Conservation (phyloP, 371 early-diverging fungal genomes). For the Actinomucor elegans region DNA sequence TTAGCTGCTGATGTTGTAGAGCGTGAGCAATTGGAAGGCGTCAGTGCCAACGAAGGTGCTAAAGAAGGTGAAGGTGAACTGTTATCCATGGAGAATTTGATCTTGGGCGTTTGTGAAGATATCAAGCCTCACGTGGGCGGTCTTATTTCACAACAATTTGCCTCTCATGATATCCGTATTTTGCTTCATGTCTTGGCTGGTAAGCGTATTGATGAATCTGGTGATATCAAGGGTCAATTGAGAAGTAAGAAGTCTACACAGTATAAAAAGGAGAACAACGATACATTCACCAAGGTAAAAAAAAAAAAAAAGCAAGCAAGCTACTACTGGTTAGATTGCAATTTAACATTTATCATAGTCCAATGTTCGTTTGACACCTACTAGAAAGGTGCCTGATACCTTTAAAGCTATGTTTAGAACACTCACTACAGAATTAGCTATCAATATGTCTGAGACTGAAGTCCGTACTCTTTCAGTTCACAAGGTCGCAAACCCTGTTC, state of each 20-base stretch:
- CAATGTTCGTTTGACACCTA: conserved; percentile 27
- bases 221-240: conserved; percentile 50
- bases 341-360: conserved; percentile 13
- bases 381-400: conserved; percentile 60
- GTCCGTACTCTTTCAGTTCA: conserved; percentile 64
- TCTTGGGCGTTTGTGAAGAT: conserved; percentile 63
- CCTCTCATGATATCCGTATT: conserved; percentile 74
- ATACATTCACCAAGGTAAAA: conserved; percentile 35
- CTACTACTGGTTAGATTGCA: background rate
- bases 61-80: conserved; percentile 48
- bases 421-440: conserved; percentile 58
- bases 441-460: conserved; percentile 54
- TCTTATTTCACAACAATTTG: conserved; percentile 73
- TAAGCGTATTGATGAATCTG: conserved; percentile 57
- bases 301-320: background rate
- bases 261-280: conserved; percentile 69
- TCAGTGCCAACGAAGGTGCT: conserved; percentile 22
- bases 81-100: conserved; percentile 65
- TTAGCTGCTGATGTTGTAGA: conserved; percentile 76
- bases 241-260: conserved; percentile 65
- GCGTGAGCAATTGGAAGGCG: conserved; percentile 58
- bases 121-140: conserved; percentile 65
- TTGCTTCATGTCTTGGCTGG: conserved; percentile 71
- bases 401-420: conserved; percentile 59
- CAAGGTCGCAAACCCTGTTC: conserved; percentile 74